Base-by-base conservation (phyloP, 192 early-diverging fungal genomes). In the Backusella tarrabulga region DNA sequence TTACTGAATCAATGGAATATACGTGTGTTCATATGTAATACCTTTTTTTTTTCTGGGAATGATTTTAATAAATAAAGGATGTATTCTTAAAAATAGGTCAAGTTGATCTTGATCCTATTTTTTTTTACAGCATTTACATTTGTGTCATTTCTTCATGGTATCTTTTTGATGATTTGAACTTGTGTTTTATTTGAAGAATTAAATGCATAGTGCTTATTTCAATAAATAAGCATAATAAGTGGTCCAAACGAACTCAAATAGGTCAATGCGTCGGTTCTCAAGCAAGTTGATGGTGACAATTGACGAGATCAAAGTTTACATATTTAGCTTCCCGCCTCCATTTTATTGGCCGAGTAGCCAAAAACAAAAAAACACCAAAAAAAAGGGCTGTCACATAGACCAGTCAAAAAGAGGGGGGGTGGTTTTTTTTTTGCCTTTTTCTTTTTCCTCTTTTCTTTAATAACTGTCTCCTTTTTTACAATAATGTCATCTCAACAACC, bases 401-500 rank as follows among this genome's bases (percentile, higher is more conserved):
- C 54, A 60, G 54, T 60, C 54, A 60, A 60, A 60, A 60, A 26
- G 54, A 60, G 54, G 54, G 54, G 54, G 54, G 54, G 54, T 60
- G 50, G 50, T 44, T 19, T 19, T 19, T 50, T 56, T 21, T 21
- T 60, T 60, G 11, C 26, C 23, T 60, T 26, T 60, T 60, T 60
- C 54, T 26, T 11, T 60, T 19, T 26, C 12, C 23, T 60, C 46
- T 23, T 23, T 21, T 60, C 12, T 23, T 60, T 60, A 50, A 50
- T 6, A 50, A n/a, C 46, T 19, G 46, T 50, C 46, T 60, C 54
- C 17, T 32, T 17, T 71, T 41, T 44, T 41, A 19, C 70, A 70
- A 29, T 71, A 50, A 80, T 80, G 75, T 72, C 75, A 67, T 4
- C 46, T n/a, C 56, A 72, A 34, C 75, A 76, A 74, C 75, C 80